Conservation (phyloP, 2,329 filamentous ascomycete genomes). For the Capronia coronata region DNA sequence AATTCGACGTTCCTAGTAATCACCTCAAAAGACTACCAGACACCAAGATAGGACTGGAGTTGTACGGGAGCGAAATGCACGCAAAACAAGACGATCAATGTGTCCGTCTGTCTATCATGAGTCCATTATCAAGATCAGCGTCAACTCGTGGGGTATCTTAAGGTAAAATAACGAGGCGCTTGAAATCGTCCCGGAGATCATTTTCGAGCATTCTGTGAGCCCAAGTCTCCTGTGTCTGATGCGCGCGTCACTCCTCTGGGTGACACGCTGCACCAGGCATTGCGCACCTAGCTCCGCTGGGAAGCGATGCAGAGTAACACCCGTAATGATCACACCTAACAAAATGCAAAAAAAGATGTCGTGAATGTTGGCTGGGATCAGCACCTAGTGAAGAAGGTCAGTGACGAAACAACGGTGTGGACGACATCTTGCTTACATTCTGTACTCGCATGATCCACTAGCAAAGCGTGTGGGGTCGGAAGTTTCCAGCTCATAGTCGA, state of each 20-base stretch:
- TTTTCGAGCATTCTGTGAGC: constrained; percentile 27
- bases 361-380: constrained; percentile 7
- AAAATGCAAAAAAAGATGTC: not conserved
- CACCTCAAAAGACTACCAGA: too few relatives aligned
- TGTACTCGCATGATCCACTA: constrained; percentile 70
- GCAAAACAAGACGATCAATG: too few relatives aligned
- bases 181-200: constrained; percentile 31
- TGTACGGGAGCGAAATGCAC: too few relatives aligned
- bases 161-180: constrained; percentile 44
- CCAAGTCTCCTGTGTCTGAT: not conserved
- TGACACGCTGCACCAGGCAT: not conserved
- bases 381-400: constrained; percentile 11
- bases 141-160: constrained; percentile 47
- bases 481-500: constrained; percentile 75
- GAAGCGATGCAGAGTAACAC: constrained; percentile 13
- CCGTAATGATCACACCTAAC: not conserved
- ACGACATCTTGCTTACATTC: constrained; percentile 42
- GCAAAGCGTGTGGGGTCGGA: constrained; percentile 63
- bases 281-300: not conserved
- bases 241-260: not conserved
- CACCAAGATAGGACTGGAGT: too few relatives aligned
- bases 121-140: constrained; percentile 39
- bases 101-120: constrained; percentile 19
- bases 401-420: not conserved
- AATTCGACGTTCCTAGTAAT: too few relatives aligned